phyloP scores from a whole-genome alignment of 2,329 filamentous ascomycete species.

The Fusarium sulawesiense region DNA sequence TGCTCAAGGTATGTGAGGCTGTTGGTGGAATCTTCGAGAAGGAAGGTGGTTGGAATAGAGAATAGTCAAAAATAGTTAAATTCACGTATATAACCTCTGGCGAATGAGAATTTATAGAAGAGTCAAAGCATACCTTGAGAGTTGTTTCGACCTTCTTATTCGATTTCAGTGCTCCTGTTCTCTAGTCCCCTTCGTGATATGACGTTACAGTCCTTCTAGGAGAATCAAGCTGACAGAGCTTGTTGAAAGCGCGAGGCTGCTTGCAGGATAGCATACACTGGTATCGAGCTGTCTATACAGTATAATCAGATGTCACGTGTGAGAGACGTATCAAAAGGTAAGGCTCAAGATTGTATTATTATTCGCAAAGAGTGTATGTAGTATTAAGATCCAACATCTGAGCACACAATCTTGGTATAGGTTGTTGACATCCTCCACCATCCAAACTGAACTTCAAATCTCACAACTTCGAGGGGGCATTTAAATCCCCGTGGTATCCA shows the following conservation, averaged over 20 bases:
- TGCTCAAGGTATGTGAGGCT: slow-evolving; percentile 55
- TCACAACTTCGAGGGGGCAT: not conserved
- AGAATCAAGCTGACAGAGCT: too few species aligned
- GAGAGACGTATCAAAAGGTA: not conserved
- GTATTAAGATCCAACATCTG: slow-evolving; percentile 15
- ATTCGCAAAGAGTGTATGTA: slow-evolving; percentile 14
- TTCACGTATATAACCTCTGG: not conserved
- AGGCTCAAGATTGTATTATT: not conserved
- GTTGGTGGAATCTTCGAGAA: slow-evolving; percentile 51
- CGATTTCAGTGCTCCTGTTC: too few species aligned
- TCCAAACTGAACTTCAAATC: slow-evolving; percentile 2
- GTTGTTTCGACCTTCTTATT: too few species aligned
- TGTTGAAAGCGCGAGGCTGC: too few species aligned
- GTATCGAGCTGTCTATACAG: too few species aligned
- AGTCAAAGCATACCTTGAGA: too few species aligned
- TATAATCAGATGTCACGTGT: not conserved
- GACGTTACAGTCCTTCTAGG: too few species aligned
- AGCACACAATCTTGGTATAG: not conserved
- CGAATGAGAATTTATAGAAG: not conserved
- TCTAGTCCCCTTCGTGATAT: too few species aligned
- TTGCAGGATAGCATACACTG: too few species aligned
- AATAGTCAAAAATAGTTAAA: too few species aligned
- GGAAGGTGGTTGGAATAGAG: slow-evolving; percentile 41
- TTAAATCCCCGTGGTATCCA: not conserved
- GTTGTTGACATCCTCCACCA: not conserved